phyloP scores from a whole-genome alignment of 345 rosid genomes.

The Streptanthus diversifolius region DNA sequence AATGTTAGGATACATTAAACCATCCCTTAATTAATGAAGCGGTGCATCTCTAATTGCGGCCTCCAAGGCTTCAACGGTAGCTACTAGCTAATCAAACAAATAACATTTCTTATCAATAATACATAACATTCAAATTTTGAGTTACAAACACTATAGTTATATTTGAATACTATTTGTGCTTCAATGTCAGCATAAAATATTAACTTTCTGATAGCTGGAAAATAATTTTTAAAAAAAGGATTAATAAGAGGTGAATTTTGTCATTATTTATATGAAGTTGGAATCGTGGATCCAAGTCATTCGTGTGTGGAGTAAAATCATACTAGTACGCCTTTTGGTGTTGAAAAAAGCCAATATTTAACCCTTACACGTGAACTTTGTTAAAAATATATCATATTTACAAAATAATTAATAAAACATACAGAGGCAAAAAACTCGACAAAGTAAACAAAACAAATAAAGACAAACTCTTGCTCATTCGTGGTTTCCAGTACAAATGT shows the following conservation, averaged over 20 bases:
- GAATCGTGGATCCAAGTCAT: conserved; percentile 36
- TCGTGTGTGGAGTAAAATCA: conserved; percentile 9
- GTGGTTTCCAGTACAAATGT: not conserved
- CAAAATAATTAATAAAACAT: not conserved
- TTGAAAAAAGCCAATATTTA: conserved; percentile 31
- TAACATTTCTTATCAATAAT: not conserved
- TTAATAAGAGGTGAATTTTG: not conserved
- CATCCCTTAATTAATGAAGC: not conserved
- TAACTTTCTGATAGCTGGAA: conserved; percentile 2
- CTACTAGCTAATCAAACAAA: not conserved
- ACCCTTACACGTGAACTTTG: conserved; percentile 20
- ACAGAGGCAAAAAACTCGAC: conserved; percentile 18
- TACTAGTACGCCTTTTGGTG: not conserved
- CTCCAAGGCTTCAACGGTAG: not conserved
- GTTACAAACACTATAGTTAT: not conserved
- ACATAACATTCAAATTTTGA: not conserved
- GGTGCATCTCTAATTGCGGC: not conserved
- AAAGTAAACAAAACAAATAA: not conserved
- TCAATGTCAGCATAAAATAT: conserved; percentile 4
- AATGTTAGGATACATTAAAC: not conserved
- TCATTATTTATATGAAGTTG: not conserved
- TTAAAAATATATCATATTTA: not conserved
- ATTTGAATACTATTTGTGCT: not conserved
- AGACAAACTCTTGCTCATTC: not conserved
- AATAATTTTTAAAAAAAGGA: not conserved